These are phyloP conservation scores for Clonostachys rhizophaga DNA, from an alignment of 2,329 filamentous ascomycete genomes.

Conservation along the genomic window DNA sequence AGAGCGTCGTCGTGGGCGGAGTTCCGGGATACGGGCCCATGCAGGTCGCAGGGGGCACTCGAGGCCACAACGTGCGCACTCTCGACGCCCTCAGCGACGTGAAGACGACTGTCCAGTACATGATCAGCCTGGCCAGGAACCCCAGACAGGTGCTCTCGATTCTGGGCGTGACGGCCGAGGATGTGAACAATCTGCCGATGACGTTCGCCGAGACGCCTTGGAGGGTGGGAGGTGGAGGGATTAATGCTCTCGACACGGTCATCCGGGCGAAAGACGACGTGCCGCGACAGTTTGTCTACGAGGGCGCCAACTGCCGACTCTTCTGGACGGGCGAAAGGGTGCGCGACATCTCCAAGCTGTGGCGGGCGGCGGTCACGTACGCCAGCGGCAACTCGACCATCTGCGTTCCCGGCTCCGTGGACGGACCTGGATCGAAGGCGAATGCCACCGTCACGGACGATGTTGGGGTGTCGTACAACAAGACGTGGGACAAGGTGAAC, in stretches of 20 bases:
- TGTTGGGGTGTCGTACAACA: neutral
- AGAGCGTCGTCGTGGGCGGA: constrained; percentile 53
- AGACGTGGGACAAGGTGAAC: neutral
- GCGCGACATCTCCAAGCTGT: neutral
- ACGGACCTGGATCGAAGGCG: neutral
- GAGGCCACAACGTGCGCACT: constrained; percentile 34
- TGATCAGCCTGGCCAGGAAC: too few relatives aligned
- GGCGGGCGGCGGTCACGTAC: neutral
- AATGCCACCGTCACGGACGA: neutral
- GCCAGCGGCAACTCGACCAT: neutral
- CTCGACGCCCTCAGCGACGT: too few relatives aligned
- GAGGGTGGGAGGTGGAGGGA: neutral
- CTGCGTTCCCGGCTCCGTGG: neutral
- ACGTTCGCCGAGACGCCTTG: too few relatives aligned
- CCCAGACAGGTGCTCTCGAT: too few relatives aligned
- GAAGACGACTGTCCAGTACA: too few relatives aligned
- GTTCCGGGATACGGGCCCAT: constrained; percentile 44
- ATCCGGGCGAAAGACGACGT: neutral
- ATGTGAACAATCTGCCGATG: too few relatives aligned
- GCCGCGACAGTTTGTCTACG: neutral
- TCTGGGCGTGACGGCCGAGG: too few relatives aligned
- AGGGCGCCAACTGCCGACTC: constrained; percentile 1
- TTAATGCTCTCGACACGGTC: too few relatives aligned
- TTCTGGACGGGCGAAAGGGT: neutral
- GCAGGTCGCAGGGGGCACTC: constrained; percentile 52